Evolutionary conservation across 352 stramenopile species (phyloP), one percentile per base, ranked within the genome.

Genomic region (Phytopythium delawarense): DNA sequence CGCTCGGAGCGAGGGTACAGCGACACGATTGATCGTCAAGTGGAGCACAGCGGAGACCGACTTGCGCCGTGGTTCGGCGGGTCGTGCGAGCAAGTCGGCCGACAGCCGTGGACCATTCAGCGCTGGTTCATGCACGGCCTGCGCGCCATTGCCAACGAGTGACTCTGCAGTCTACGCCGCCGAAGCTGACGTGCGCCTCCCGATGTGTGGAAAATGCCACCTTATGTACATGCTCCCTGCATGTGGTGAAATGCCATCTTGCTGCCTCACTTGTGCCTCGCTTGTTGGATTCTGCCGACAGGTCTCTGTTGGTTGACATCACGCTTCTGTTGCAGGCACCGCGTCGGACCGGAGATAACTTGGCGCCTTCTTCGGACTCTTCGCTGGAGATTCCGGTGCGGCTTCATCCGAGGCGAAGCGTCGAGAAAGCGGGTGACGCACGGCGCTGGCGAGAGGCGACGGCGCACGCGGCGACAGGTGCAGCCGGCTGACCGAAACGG

Each of bases 401-500:
- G 4, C 46, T 28, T 52, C 46, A 13, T 52, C 23, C 23, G 23
- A 13, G 16, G 54, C 64, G 54, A 71, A 52, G 23, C 67, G 62
- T 42, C 73, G 75, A 1, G 72, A 74, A 13, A 79, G 58, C 11
- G 69, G 60, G 21, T 72, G 54, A 23, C 39, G 39, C 15, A 60
- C 35, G 0, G 39, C 37, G 21, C 39, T 51, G 21, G 64, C 25
- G 37, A 74, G 39, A 32, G 56, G 60, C 7, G 57, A 42, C 25
- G 69, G 70, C 1, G 66, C 62, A 13, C 67, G 64, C 1, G 72
- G 65, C 16, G 66, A 82, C 11, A 78, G 46, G 50, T 84, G 66
- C 0, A 88, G 62, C 5, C 78, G 70, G 64, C 82, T 81, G 1
- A 86, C 76, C 0, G 78, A 77, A 50, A 84, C 69, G 15, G 69